Evolutionary conservation across 345 rosid species (phyloP).

Genomic region (Melaleuca alternifolia): DNA sequence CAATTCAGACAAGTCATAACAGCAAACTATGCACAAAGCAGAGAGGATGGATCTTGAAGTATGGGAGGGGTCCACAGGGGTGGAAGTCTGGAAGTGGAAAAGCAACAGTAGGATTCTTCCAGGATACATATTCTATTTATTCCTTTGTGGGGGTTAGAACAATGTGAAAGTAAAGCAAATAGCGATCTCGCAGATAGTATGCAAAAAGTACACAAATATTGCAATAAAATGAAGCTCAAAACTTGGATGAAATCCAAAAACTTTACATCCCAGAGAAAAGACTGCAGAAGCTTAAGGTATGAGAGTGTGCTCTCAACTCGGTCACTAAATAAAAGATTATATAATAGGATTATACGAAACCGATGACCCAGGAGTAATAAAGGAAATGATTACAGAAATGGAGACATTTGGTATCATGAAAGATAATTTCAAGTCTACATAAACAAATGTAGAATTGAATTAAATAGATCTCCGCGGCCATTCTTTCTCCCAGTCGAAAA

Average conservation of each 20-base stretch:
- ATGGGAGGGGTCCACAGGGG: too few species aligned
- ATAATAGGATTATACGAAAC: neutral
- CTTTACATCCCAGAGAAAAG: neutral
- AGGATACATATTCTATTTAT: too few species aligned
- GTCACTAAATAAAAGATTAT: too few species aligned
- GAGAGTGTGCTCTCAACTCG: too few species aligned
- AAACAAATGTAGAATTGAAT: neutral
- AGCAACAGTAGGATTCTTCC: too few species aligned
- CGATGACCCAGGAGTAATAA: neutral
- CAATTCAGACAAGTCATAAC: too few species aligned
- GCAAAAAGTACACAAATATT: neutral
- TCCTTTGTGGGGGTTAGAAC: too few species aligned
- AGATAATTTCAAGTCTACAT: neutral
- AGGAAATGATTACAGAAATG: neutral
- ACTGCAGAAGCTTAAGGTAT: neutral
- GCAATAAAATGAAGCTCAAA: neutral
- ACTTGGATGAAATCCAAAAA: neutral
- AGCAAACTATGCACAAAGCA: too few species aligned
- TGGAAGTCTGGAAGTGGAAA: too few species aligned
- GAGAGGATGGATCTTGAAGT: too few species aligned
- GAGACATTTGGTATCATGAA: neutral
- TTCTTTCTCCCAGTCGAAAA: neutral
- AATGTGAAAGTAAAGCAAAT: neutral
- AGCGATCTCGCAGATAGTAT: neutral
- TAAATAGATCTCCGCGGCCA: neutral